phyloP scores from a whole-genome alignment of 768 basidiomycete genomes.

The Lactarius deliciosus region DNA sequence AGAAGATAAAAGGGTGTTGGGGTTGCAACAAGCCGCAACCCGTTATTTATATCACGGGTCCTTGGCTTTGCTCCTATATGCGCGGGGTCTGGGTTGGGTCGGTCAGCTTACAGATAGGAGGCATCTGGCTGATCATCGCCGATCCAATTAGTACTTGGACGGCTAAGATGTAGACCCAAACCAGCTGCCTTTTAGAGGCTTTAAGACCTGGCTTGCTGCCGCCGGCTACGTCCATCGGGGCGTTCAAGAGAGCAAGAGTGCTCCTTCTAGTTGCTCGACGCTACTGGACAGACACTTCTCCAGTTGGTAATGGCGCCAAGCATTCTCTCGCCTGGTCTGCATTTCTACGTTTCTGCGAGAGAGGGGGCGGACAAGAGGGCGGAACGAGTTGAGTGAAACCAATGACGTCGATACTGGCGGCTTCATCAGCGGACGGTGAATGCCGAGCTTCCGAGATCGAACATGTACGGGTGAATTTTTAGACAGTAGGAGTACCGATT shows the following conservation, averaged over 20 bases:
- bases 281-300: not conserved
- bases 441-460: not conserved
- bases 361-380: too few species aligned
- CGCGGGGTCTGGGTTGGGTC: not conserved
- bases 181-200: not conserved
- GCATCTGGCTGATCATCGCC: not conserved
- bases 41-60: not conserved
- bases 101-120: not conserved
- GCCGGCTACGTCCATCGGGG: not conserved
- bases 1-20: not conserved
- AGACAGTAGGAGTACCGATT: too few species aligned
- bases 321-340: not conserved
- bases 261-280: not conserved
- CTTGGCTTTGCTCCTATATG: not conserved
- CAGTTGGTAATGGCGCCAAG: not conserved
- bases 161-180: not conserved
- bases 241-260: not conserved
- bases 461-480: too few species aligned
- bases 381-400: too few species aligned
- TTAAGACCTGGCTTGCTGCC: not conserved
- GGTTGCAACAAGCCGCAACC: not conserved
- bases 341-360: not conserved
- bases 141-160: not conserved
- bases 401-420: too few species aligned
- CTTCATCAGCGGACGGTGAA: too few species aligned